phyloP scores from a whole-genome alignment of 2,329 filamentous ascomycete species.

The Harringtonia lauricola region DNA sequence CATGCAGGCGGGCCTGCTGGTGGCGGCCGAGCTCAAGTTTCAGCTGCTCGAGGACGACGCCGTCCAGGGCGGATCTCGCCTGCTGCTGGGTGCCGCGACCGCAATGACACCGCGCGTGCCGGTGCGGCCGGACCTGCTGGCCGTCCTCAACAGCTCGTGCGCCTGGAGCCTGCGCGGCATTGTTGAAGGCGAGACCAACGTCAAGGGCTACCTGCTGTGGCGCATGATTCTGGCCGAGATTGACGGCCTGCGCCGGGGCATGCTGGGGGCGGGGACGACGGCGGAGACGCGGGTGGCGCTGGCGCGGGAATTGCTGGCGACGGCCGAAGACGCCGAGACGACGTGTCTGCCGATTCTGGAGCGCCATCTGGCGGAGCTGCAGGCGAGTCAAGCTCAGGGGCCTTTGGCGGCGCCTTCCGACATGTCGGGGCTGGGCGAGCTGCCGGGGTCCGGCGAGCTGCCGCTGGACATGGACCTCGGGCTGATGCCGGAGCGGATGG shows the following conservation, averaged over 20 bases:
- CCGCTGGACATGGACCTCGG: neutral
- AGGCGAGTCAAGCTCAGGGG: neutral
- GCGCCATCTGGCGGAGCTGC: neutral
- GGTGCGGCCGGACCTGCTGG: conserved; percentile 2
- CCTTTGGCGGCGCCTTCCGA: neutral
- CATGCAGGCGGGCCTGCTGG: conserved; percentile 25
- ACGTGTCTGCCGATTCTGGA: conserved; percentile 16
- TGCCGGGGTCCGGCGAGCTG: too few relatives aligned
- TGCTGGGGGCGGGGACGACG: conserved; percentile 19
- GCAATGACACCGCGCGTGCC: neutral
- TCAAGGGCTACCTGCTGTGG: conserved; percentile 39
- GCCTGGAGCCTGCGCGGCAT: conserved; percentile 6
- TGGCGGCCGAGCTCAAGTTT: conserved; percentile 33
- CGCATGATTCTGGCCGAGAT: conserved; percentile 28
- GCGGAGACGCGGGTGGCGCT: conserved; percentile 3
- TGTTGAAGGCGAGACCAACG: conserved; percentile 33
- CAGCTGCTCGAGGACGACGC: conserved; percentile 25
- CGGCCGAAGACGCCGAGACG: conserved; percentile 11
- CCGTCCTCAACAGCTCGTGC: conserved; percentile 1
- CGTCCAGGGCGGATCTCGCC: neutral
- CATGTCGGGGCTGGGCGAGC: neutral
- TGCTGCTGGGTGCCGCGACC: neutral
- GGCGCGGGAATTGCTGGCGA: conserved; percentile 1
- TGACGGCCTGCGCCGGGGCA: conserved; percentile 25
- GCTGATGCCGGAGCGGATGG: neutral